Percentiles rank a stretch among this genome's conserved stretches.
Conservation (phyloP, 176 grass and related monocot species). For the Saccharum officinarum region DNA sequence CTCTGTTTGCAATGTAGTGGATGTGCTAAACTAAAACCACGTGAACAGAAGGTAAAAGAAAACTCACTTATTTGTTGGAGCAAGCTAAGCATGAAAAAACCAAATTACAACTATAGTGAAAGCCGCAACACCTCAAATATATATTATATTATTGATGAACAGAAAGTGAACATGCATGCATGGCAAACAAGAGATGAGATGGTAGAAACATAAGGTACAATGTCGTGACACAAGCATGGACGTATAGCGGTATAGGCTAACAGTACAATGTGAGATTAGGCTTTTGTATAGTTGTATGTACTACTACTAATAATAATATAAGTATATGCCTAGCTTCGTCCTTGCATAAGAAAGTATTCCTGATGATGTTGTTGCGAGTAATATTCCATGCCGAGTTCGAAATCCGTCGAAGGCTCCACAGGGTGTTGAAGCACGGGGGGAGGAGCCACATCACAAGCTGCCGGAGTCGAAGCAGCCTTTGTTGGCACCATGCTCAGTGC, state of each 20-base stretch:
- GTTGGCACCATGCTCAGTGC: not conserved
- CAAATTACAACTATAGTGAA: too few species aligned
- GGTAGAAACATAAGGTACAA: too few species aligned
- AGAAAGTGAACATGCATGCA: not conserved
- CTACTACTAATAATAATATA: not conserved
- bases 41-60: too few species aligned
- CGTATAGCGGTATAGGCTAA: too few species aligned
- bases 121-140: not conserved
- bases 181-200: not conserved
- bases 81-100: too few species aligned
- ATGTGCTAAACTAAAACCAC: too few species aligned
- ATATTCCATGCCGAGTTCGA: not conserved
- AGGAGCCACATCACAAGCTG: not conserved
- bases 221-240: not conserved
- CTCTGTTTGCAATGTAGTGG: too few species aligned
- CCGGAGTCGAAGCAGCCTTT: not conserved
- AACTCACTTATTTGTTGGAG: too few species aligned
- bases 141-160: not conserved
- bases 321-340: not conserved
- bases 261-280: not conserved
- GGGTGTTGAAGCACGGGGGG: not conserved
- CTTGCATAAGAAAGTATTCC: constrained; percentile 10
- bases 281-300: too few species aligned
- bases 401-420: not conserved
- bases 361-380: constrained; percentile 15